A percentile compares a stretch with the other conserved stretches of the same genome.
These are phyloP conservation scores for Fraxinus ornus DNA, from an alignment of 305 asterid genomes.

Conservation along the genomic window DNA sequence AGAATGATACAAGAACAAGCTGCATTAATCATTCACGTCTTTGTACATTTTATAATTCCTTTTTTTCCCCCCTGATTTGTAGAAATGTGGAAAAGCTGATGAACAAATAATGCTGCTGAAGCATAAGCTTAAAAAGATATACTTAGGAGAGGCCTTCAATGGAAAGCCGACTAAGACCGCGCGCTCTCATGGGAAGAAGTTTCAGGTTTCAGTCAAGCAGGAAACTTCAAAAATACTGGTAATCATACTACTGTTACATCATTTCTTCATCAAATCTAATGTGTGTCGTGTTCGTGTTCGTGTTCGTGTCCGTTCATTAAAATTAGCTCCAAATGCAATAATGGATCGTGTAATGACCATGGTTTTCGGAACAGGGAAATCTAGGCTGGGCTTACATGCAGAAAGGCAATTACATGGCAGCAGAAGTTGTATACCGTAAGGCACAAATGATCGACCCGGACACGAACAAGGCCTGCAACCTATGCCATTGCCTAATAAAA, in stretches of 20 bases:
- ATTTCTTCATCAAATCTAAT: not conserved
- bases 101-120: conserved; percentile 70
- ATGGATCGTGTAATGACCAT: not conserved
- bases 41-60: not conserved
- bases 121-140: conserved; percentile 64
- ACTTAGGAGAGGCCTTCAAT: conserved; percentile 72
- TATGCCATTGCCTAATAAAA: conserved; percentile 35
- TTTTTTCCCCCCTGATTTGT: not conserved
- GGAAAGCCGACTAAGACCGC: conserved; percentile 83
- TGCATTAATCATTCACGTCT: not conserved
- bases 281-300: not conserved
- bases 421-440: conserved; percentile 41
- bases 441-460: conserved; percentile 51
- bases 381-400: conserved; percentile 49
- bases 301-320: not conserved
- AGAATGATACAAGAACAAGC: no score
- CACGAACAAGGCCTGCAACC: conserved; percentile 45
- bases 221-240: conserved; percentile 74
- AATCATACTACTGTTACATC: not conserved
- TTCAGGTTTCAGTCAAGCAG: conserved; percentile 73
- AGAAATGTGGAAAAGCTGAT: conserved; percentile 81
- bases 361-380: conserved; percentile 30
- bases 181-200: conserved; percentile 79
- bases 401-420: conserved; percentile 36
- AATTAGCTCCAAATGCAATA: not conserved